A percentile compares a stretch with the other conserved stretches of the same genome.
phyloP scores from a whole-genome alignment of 805 yeast genomes.

The Saturnispora ahearnii region DNA sequence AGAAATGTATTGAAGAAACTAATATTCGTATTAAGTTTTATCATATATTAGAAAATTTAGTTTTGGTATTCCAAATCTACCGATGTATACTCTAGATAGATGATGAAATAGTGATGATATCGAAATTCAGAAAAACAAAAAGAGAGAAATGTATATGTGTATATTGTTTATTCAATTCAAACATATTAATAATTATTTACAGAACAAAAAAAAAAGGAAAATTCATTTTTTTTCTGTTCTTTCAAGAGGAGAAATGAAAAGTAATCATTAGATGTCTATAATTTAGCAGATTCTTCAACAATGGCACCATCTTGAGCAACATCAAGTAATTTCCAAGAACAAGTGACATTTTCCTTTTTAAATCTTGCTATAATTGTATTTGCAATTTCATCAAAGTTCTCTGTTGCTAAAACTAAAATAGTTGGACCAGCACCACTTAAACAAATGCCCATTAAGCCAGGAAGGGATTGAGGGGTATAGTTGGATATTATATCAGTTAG shows the following conservation, averaged over 20 bases:
- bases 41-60: neutral
- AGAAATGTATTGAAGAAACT: neutral
- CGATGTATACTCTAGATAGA: neutral
- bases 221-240: neutral
- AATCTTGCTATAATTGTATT: conserved; percentile 63
- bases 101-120: neutral
- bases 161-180: too few relatives aligned
- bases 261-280: conserved; percentile 9
- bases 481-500: conserved; percentile 67
- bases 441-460: conserved; percentile 88
- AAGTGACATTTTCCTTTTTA: conserved; percentile 51
- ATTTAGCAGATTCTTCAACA: conserved; percentile 32
- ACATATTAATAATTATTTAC: too few relatives aligned
- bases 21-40: conserved; percentile 11
- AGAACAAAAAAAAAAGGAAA: too few relatives aligned
- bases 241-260: neutral
- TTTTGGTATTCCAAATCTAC: neutral
- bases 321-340: conserved; percentile 77
- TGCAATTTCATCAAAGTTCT: conserved; percentile 78
- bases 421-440: conserved; percentile 98
- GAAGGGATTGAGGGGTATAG: conserved; percentile 73
- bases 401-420: conserved; percentile 85
- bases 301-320: conserved; percentile 85
- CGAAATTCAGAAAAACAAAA: neutral
- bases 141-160: too few relatives aligned